phyloP scores from a whole-genome alignment of 139 green algal species.

The Pseudopediastrum boryanum region DNA sequence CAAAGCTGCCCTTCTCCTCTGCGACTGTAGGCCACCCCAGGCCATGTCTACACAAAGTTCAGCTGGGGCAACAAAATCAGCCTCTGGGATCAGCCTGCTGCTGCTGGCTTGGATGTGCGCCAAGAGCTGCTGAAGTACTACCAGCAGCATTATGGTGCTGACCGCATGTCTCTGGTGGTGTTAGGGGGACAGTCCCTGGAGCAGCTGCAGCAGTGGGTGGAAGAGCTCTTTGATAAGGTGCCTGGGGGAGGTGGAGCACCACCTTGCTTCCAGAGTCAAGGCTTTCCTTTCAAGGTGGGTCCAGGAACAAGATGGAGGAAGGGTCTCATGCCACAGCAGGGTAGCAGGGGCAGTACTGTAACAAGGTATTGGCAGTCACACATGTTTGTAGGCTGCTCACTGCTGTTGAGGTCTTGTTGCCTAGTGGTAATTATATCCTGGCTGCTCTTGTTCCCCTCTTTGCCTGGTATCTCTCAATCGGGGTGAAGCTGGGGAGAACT shows the following conservation, averaged over 20 bases:
- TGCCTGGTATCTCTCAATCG: no score
- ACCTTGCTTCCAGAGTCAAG: slow-evolving; percentile 35
- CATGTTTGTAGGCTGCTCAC: no score
- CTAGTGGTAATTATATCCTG: no score
- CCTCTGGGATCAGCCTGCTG: slow-evolving; percentile 70
- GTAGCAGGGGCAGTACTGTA: no score
- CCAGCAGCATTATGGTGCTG: slow-evolving; percentile 86
- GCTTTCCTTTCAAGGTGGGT: slow-evolving; percentile 41
- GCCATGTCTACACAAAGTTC: slow-evolving; percentile 90
- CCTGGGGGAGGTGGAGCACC: slow-evolving; percentile 46
- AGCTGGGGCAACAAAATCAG: slow-evolving; percentile 90
- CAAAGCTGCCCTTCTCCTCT: no score
- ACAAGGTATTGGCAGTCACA: no score
- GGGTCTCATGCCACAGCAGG: no score
- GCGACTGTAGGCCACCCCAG: slow-evolving; percentile 41
- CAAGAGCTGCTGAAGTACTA: slow-evolving; percentile 85
- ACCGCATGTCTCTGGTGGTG: slow-evolving; percentile 92
- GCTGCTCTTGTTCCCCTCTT: no score
- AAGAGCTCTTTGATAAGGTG: slow-evolving; percentile 65
- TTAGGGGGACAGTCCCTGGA: slow-evolving; percentile 89
- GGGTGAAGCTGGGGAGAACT: no score
- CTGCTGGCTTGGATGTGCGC: slow-evolving; percentile 70
- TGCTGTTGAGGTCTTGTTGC: no score
- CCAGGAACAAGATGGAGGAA: no score
- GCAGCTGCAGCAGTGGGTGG: slow-evolving; percentile 75